Percentiles rank a stretch among this genome's conserved stretches.
Evolutionary conservation across 345 rosid species (phyloP).

Genomic region (Salix purpurea): DNA sequence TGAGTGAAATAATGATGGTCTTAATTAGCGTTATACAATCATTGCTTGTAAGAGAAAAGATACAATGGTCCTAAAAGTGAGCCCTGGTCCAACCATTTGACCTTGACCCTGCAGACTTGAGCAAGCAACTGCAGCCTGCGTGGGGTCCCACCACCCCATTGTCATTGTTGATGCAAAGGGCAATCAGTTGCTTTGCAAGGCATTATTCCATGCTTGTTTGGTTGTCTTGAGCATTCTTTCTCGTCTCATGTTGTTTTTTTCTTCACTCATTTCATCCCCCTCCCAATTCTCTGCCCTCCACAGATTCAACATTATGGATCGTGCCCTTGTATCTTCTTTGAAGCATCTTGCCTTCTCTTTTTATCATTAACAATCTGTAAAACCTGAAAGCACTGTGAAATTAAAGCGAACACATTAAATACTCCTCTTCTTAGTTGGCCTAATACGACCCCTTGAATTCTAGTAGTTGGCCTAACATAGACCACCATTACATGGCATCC

Average conservation of each 20-base stretch:
- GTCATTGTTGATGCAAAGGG: constrained; percentile 1
- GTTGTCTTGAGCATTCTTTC: background rate
- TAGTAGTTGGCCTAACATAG: no score
- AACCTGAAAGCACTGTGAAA: background rate
- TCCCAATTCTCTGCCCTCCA: background rate
- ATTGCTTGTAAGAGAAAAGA: background rate
- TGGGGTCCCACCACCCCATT: constrained; percentile 8
- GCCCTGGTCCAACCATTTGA: constrained; percentile 20
- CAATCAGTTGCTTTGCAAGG: background rate
- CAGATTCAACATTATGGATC: constrained; percentile 2
- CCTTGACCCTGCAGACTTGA: background rate
- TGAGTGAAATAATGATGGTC: background rate
- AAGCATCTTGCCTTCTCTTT: constrained; percentile 12
- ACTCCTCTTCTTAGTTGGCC: background rate
- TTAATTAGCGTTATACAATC: background rate
- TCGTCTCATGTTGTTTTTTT: constrained; percentile 20
- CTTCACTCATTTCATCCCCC: constrained; percentile 19
- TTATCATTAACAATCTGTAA: constrained; percentile 8
- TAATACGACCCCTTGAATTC: no score
- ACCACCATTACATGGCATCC: background rate
- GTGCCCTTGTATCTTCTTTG: background rate
- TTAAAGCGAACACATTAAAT: background rate
- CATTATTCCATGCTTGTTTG: background rate
- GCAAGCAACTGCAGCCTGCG: constrained; percentile 7
- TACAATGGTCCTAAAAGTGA: constrained; percentile 10